Conservation (phyloP, 495 filamentous ascomycete genomes). For the Podospora pseudocomata region DNA sequence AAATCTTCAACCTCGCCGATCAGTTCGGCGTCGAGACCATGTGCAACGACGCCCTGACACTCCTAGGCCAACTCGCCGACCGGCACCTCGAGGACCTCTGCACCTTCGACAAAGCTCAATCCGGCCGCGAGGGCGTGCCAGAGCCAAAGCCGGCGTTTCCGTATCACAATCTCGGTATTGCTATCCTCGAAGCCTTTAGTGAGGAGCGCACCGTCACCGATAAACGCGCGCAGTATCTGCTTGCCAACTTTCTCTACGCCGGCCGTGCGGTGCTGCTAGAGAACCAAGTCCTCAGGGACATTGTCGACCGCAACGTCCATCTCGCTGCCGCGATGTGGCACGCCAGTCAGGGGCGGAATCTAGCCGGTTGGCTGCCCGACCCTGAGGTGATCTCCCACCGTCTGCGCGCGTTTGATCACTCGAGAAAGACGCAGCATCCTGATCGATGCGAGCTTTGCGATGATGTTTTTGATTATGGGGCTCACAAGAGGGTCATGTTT, state of each 20-base stretch:
- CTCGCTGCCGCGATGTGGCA: conserved; percentile 10
- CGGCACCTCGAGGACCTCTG: conserved; percentile 18
- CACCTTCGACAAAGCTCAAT: conserved; percentile 5
- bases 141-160: not conserved
- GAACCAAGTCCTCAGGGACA: not conserved
- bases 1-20: conserved; percentile 20
- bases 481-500: conserved; percentile 15
- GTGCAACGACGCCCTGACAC: conserved; percentile 13
- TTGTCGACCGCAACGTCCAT: conserved; percentile 11
- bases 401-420: conserved; percentile 10
- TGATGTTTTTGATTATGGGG: conserved; percentile 15
- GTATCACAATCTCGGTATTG: not conserved
- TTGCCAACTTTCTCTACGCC: conserved; percentile 21
- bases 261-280: conserved; percentile 17
- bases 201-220: conserved; percentile 6
- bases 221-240: conserved; percentile 1
- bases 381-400: not conserved
- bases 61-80: conserved; percentile 20
- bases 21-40: conserved; percentile 11
- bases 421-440: conserved; percentile 21
- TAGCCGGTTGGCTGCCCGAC: conserved; percentile 7
- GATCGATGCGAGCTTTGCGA: conserved; percentile 23
- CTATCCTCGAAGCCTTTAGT: conserved; percentile 7
- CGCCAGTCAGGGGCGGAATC: conserved; percentile 6
- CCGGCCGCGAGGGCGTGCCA: conserved; percentile 13